Evolutionary conservation across 176 grass and related monocot species (phyloP).

Genomic region (Chrysopogon serrulatus): DNA sequence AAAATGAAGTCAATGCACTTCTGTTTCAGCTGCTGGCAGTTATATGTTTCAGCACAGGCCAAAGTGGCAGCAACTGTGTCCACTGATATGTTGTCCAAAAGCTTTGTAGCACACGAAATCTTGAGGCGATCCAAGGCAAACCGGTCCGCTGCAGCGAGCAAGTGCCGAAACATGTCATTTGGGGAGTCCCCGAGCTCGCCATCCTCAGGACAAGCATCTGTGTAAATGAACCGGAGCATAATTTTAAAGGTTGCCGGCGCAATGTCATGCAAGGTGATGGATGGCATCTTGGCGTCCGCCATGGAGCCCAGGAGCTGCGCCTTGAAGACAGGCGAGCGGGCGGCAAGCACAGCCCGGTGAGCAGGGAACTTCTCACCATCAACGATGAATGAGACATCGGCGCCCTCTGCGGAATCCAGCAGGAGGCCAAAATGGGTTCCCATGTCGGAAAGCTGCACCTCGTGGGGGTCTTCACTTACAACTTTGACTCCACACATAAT

Average conservation of each 20-base stretch:
- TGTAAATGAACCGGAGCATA: conserved; percentile 48
- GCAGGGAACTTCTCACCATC: neutral
- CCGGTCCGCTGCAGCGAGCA: conserved; percentile 46
- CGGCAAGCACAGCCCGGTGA: neutral
- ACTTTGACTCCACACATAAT: neutral
- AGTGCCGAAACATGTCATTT: neutral
- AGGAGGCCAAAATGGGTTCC: neutral
- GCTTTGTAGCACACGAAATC: conserved; percentile 38
- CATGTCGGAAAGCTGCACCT: neutral
- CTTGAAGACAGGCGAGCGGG: conserved; percentile 22
- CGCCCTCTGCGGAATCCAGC: neutral
- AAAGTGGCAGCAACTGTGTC: too few species aligned
- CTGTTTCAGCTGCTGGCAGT: too few species aligned
- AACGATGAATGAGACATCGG: neutral
- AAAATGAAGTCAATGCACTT: too few species aligned
- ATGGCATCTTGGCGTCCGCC: neutral
- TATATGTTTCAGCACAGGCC: too few species aligned
- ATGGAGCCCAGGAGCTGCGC: conserved; percentile 15
- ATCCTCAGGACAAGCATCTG: neutral
- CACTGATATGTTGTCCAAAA: too few species aligned
- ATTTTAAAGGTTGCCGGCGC: neutral
- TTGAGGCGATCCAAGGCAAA: conserved; percentile 54
- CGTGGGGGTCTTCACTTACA: neutral
- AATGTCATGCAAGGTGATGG: conserved; percentile 23
- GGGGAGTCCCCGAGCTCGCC: neutral